Conservation (phyloP, 352 stramenopile species). For the Globisporangium spiculum region DNA sequence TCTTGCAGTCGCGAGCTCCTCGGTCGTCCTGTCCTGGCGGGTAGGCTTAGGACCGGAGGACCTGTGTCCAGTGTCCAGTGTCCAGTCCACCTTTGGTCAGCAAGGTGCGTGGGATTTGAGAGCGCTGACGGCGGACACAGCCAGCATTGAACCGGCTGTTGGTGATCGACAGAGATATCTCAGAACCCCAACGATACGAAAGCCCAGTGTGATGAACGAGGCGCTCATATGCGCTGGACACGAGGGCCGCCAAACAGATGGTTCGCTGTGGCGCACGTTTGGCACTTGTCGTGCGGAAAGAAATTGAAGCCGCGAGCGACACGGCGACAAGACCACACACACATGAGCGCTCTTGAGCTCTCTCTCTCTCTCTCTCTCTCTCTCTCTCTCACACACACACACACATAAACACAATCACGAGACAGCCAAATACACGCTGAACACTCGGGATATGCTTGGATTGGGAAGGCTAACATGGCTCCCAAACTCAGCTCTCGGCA, state of each 20-base stretch:
- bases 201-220: neutral
- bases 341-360: neutral
- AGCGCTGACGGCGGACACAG: slow-evolving; percentile 5
- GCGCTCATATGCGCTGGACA: neutral
- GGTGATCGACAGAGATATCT: slow-evolving; percentile 16
- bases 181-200: neutral
- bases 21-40: no score
- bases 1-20: neutral
- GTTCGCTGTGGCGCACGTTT: neutral
- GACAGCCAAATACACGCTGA: neutral
- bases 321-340: neutral
- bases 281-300: neutral
- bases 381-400: neutral
- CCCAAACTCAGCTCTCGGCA: neutral
- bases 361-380: neutral
- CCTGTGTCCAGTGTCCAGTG: neutral
- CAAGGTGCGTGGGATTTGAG: neutral
- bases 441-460: slow-evolving; percentile 2
- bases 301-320: slow-evolving; percentile 5
- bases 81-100: slow-evolving; percentile 9
- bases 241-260: neutral
- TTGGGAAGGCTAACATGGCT: neutral
- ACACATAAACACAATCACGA: neutral
- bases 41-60: neutral
- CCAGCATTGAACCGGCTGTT: slow-evolving; percentile 6